Evolutionary conservation across 83 land plant species (phyloP), one percentile per base, ranked within the genome.

Genomic region (Picea mariana): DNA sequence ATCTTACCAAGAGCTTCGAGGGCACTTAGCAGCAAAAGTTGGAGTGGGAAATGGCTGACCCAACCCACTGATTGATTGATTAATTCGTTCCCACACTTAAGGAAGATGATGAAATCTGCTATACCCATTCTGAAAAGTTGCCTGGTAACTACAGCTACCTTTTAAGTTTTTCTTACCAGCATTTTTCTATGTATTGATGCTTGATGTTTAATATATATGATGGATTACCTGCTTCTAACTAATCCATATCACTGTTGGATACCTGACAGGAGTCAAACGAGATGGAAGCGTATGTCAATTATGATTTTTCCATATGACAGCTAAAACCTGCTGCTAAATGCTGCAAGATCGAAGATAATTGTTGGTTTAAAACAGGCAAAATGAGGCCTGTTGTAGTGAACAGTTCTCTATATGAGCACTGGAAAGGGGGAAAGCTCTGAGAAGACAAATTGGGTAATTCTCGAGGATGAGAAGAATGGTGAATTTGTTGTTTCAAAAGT

Each of bases 401-500:
- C 94, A 95, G 92, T 92, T 81, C 89, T 96, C 38, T 92, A 92
- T 63, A 66, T 83, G 49, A 87, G 49, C 49, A 44, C 49, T 2
- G 86, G 62, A 13, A 87, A 79, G 81, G 90, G 94, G 58, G 87
- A 81, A 23, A 94, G 88, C 78, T 75, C 90, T 58, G 91, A 91
- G 85, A 94, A 92, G 84, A 92, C 98, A 42, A 91, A 93, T 67
- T 96, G 98, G 97, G 90, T 94, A 27, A 94, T 96, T 93, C 98
- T 94, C 77, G 97, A 96, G 75, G 95, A 93, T 73, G 98, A 94
- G 81, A 88, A 78, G 52, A 95, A 95, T 38, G 93, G 93, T 15
- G 90, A 94, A 82, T 87, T 86, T 81, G 97, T 96, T 67, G 89
- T 94, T 52, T 96, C 97, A 16, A 96, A 94, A 83, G 83, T 96